phyloP scores from a whole-genome alignment of 441 rosid species.

The Syzygium syzygioides region DNA sequence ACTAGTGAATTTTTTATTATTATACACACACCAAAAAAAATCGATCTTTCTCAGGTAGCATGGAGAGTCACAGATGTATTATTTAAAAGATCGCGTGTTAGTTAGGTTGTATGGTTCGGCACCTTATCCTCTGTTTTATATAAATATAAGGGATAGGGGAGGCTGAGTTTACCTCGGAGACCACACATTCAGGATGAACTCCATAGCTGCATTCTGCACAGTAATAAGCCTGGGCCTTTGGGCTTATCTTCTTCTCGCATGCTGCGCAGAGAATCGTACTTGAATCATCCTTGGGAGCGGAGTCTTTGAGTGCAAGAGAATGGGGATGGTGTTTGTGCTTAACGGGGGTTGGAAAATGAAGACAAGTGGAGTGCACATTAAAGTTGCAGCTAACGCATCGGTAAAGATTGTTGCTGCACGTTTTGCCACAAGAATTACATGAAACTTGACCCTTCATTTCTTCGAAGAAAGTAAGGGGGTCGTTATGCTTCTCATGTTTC shows the following conservation, averaged over 20 bases:
- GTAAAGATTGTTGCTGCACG: not conserved
- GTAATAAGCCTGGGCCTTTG: not conserved
- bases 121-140: not conserved
- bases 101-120: not conserved
- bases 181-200: constrained; percentile 3
- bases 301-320: not conserved
- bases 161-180: not conserved
- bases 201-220: constrained; percentile 2
- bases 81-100: not conserved
- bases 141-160: not conserved
- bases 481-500: not conserved
- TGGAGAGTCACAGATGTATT: not conserved
- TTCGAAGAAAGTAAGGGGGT: not conserved
- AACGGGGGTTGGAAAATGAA: not conserved
- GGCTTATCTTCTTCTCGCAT: not conserved
- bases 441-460: not conserved
- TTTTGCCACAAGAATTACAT: not conserved
- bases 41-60: not conserved
- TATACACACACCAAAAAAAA: not conserved
- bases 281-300: not conserved
- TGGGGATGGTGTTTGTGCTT: constrained; percentile 6
- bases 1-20: not conserved
- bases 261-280: not conserved
- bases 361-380: constrained; percentile 1
- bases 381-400: not conserved